These are phyloP conservation scores for Cryphonectria parasitica DNA, from an alignment of 2,329 filamentous ascomycete species.

Conservation along the genomic window DNA sequence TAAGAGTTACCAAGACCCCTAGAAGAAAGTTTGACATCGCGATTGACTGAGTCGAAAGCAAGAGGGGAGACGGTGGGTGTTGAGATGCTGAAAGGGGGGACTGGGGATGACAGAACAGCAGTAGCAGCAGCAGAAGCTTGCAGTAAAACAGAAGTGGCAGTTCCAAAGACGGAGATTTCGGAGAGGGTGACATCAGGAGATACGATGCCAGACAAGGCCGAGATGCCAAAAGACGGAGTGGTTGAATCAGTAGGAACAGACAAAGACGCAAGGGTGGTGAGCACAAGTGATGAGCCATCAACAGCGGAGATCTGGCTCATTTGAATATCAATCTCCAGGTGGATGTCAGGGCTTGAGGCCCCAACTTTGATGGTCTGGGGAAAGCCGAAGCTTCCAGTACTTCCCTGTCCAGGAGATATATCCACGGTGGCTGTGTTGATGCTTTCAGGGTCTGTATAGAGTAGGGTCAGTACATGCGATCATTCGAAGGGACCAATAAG, in stretches of 20 bases:
- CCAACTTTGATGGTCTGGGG: constrained; percentile 18
- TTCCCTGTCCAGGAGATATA: constrained; percentile 6
- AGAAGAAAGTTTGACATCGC: constrained; percentile 15
- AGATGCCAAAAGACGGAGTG: constrained; percentile 2
- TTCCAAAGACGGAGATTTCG: constrained; percentile 15
- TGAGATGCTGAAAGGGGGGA: constrained; percentile 5
- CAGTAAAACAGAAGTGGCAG: not conserved
- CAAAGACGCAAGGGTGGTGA: constrained; percentile 12
- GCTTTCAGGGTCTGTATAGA: not conserved
- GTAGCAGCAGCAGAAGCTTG: constrained; percentile 18
- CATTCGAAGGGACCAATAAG: not conserved
- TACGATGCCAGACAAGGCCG: not conserved
- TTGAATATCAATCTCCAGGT: constrained; percentile 28
- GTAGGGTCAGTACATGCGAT: not conserved
- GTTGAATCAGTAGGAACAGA: constrained; percentile 1
- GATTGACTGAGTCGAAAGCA: constrained; percentile 5
- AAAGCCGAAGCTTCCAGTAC: constrained; percentile 10
- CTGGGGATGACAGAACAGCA: constrained; percentile 16
- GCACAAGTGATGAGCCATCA: not conserved
- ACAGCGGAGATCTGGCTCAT: constrained; percentile 11
- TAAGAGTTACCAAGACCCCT: constrained; percentile 11
- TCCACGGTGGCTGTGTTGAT: constrained; percentile 10
- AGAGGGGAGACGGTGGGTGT: not conserved
- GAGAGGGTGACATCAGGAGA: constrained; percentile 5
- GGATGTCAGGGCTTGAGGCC: constrained; percentile 14